A percentile compares a stretch with the other conserved stretches of the same genome.
phyloP scores from a whole-genome alignment of 768 basidiomycete genomes.

The Cyclocybe aegerita region DNA sequence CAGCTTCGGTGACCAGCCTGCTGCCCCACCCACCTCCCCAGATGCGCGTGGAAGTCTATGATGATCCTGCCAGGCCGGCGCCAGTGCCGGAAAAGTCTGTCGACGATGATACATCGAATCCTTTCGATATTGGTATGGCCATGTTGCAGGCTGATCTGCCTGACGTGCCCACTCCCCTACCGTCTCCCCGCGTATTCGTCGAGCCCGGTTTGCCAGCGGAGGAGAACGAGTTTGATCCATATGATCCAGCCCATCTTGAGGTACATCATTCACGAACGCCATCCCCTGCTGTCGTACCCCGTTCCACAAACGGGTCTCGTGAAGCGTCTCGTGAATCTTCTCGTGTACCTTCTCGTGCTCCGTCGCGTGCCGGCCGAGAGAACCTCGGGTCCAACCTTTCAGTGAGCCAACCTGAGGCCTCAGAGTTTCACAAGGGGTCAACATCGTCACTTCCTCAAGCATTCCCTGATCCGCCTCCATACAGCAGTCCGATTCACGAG shows the following conservation, averaged over 20 bases:
- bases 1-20: background rate
- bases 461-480: conserved; percentile 11
- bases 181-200: conserved; percentile 14
- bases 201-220: conserved; percentile 12
- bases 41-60: conserved; percentile 3
- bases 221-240: conserved; percentile 21
- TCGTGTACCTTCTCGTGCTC: conserved; percentile 7
- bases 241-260: conserved; percentile 22
- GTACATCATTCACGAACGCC: conserved; percentile 16
- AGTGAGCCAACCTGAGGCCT: background rate
- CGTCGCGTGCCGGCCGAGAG: conserved; percentile 1
- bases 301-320: too few relatives aligned
- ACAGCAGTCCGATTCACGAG: conserved; percentile 1
- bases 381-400: background rate
- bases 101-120: conserved; percentile 4
- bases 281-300: conserved; percentile 8
- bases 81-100: conserved; percentile 7
- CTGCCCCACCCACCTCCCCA: conserved; percentile 6
- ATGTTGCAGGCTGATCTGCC: conserved; percentile 19
- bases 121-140: conserved; percentile 27
- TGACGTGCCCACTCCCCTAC: conserved; percentile 6
- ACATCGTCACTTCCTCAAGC: conserved; percentile 1
- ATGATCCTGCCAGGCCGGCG: background rate
- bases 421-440: too few relatives aligned
- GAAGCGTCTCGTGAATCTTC: background rate